These are phyloP conservation scores for Diplotaxis tenuifolia DNA, from an alignment of 345 rosid species.

Conservation along the genomic window DNA sequence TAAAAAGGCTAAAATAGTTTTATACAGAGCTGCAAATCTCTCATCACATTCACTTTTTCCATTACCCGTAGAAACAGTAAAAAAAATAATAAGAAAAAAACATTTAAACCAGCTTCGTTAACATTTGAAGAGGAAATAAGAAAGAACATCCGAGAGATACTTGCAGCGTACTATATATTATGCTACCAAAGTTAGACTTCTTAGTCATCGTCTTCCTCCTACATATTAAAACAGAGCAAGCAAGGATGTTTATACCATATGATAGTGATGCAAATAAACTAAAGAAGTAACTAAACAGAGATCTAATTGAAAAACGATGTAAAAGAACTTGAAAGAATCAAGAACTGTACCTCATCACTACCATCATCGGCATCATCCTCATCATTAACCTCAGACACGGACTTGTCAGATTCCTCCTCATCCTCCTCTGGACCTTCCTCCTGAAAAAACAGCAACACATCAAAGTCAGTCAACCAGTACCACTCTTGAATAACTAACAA, in stretches of 20 bases:
- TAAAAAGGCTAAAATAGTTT: neutral
- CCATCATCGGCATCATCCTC: conserved; percentile 82
- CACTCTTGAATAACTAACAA: neutral
- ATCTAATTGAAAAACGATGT: neutral
- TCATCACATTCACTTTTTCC: conserved; percentile 36
- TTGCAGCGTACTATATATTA: conserved; percentile 38
- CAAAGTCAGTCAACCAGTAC: neutral
- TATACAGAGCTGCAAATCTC: conserved; percentile 33
- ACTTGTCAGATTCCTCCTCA: conserved; percentile 94
- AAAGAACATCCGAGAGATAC: conserved; percentile 3
- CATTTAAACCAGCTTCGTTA: conserved; percentile 3
- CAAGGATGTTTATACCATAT: neutral
- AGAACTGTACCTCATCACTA: conserved; percentile 62
- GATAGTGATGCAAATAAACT: neutral
- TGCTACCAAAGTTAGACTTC: conserved; percentile 39
- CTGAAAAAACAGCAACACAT: conserved; percentile 35
- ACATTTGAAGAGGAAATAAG: conserved; percentile 8
- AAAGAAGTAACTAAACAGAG: neutral
- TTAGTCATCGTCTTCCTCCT: conserved; percentile 87
- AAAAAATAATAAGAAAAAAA: neutral
- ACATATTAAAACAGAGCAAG: neutral
- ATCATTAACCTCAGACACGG: conserved; percentile 85
- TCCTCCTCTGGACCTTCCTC: conserved; percentile 75
- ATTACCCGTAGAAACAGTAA: conserved; percentile 25
- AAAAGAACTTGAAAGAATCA: neutral